Evolutionary conservation across 2,329 filamentous ascomycete species (phyloP).

Genomic region (Ceratocystis ficicola): DNA sequence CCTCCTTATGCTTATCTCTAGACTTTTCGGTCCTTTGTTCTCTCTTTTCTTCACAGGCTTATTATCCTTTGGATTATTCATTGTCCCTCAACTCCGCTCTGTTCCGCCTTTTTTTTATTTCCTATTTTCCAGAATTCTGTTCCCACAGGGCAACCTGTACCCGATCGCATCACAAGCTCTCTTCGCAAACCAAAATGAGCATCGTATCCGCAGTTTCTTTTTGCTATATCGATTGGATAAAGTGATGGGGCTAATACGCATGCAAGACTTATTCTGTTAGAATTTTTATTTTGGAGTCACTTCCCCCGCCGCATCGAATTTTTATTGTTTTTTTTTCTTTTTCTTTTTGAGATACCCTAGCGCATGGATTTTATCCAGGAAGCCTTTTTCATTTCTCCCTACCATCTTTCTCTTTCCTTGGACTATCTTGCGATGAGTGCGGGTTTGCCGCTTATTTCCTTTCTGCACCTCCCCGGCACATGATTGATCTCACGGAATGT

Average conservation of each 20-base stretch:
- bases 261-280: background rate
- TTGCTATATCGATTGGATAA: background rate
- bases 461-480: background rate
- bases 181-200: conserved; percentile 3
- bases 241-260: background rate
- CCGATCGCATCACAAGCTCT: background rate
- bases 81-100: background rate
- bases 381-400: conserved; percentile 5
- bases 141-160: conserved; percentile 22
- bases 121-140: conserved; percentile 11
- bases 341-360: conserved; percentile 22
- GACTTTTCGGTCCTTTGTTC: background rate
- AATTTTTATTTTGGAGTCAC: background rate
- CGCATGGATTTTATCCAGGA: conserved; percentile 14
- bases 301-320: background rate
- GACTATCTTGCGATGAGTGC: conserved; percentile 12
- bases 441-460: background rate
- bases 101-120: conserved; percentile 13
- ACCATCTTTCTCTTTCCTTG: background rate
- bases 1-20: background rate
- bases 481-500: background rate
- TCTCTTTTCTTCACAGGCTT: conserved; percentile 12
- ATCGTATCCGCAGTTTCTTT: background rate
- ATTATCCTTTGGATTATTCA: background rate
- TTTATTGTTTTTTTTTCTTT: conserved; percentile 12